Evolutionary conservation across 106 monocot genomes (phyloP).

Genomic region (Apostasia ramifera): DNA sequence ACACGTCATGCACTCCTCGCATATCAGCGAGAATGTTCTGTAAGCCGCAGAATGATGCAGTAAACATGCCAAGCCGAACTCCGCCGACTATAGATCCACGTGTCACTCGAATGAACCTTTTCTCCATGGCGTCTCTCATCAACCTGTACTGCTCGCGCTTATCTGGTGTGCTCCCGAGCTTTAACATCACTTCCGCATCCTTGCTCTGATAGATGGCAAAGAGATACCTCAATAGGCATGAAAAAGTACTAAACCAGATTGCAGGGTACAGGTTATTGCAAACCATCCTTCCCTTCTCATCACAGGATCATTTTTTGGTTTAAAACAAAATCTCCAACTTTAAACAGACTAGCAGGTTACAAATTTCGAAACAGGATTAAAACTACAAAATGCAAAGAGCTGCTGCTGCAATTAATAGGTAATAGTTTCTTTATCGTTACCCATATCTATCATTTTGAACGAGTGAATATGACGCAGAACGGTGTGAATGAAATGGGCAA

Average conservation of each 20-base stretch:
- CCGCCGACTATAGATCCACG: constrained; percentile 90
- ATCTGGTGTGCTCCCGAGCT: constrained; percentile 90
- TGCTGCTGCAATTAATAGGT: too few species aligned
- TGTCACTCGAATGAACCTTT: constrained; percentile 72
- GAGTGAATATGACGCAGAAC: too few species aligned
- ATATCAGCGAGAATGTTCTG: constrained; percentile 75
- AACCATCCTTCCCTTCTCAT: too few species aligned
- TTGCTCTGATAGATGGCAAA: constrained; percentile 59
- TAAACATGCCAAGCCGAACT: constrained; percentile 91
- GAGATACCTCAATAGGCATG: background rate
- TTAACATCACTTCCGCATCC: constrained; percentile 96
- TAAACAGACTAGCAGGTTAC: too few species aligned
- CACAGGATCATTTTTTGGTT: too few species aligned
- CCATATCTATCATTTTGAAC: too few species aligned
- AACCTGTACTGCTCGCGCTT: constrained; percentile 93
- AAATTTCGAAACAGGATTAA: too few species aligned
- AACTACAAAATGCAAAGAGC: too few species aligned
- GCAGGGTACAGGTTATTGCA: too few species aligned
- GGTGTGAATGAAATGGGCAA: too few species aligned
- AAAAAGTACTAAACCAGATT: background rate
- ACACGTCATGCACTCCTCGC: constrained; percentile 86
- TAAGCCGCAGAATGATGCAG: constrained; percentile 70
- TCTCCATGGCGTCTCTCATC: constrained; percentile 99
- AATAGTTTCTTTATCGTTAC: too few species aligned
- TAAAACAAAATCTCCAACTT: too few species aligned